Evolutionary conservation across 1,284 basidiomycete species (phyloP), one percentile per base, ranked within the genome.

Genomic region (Boletus mariae): DNA sequence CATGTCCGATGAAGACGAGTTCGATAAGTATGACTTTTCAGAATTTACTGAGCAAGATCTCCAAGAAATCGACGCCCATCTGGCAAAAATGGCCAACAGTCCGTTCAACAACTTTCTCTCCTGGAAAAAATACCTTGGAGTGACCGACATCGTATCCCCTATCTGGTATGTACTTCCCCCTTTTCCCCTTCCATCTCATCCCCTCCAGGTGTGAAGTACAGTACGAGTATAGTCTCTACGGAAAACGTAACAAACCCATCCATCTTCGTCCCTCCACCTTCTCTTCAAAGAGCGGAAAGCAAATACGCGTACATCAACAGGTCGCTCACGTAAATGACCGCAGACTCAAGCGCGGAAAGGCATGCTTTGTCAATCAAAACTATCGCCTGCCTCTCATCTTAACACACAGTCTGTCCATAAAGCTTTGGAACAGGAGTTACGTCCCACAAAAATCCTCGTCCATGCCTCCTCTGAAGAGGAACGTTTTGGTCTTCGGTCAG

Each of bases 391-490:
- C 20, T 20, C 59, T 54, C 35, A 52, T 51, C n/a, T 7, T 25
- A 25, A 29, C 53, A 54, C 53, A 52, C 32, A 84, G 90, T 75
- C 75, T 25, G 75, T 95, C 0, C 94, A 97, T 70, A 87, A 88
- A 59, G 75, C 80, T 42, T 75, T 97, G 15, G 92, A 97, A 66
- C 75, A 77, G 20, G 87, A 93, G 64, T 74, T 94, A 10, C 79
- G 79, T 37, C 79, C 85, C 0, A 80, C 82, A 29, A 79, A 82
- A 54, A 62, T 88, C 9, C 38, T 69, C 11, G 77, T 92, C 1
- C 65, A 71, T 1, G 66, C 79, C 1, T 68, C 61, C 1, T 82
- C 78, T 0, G 57, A 71, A 1, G 89, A 91, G 65, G 90, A 93
- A 60, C 74, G 77, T 12, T 92, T 88, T 84, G 91, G 79, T 7